A percentile compares a stretch with the other conserved stretches of the same genome.
Evolutionary conservation across 23 red algal genomes (phyloP).

Genomic region (Gracilaria gracilis): DNA sequence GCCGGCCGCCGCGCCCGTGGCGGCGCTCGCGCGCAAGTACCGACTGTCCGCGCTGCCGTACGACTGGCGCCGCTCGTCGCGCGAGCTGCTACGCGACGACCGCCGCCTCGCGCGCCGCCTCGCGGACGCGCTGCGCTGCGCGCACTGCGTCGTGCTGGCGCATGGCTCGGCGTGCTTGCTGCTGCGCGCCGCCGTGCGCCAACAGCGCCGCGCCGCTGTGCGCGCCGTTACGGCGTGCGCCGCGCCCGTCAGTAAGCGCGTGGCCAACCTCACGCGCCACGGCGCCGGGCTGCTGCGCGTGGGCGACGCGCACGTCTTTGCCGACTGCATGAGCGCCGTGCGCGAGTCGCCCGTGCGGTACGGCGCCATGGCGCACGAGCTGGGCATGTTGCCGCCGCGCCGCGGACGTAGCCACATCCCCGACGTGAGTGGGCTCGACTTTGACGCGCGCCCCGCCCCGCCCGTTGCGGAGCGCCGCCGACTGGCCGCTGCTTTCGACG

Average conservation of each 20-base stretch:
- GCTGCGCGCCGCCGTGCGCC: background rate
- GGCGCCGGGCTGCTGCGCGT: background rate
- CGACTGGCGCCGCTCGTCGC: background rate
- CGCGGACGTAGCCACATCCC: background rate
- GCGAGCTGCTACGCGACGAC: background rate
- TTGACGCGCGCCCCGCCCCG: background rate
- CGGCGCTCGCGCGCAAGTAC: background rate
- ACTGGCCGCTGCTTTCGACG: background rate
- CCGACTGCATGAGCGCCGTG: conserved; percentile 1
- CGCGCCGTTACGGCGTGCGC: background rate
- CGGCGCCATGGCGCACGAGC: background rate
- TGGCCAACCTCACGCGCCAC: background rate
- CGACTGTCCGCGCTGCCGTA: background rate
- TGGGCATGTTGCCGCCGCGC: background rate
- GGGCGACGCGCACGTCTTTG: background rate
- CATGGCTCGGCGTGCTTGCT: background rate
- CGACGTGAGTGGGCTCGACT: background rate
- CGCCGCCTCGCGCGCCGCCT: background rate
- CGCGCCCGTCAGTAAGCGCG: background rate
- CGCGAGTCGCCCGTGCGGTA: background rate
- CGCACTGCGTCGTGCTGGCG: background rate
- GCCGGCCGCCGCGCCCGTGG: background rate
- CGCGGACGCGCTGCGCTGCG: background rate
- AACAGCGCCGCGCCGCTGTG: background rate
- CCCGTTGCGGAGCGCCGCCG: background rate